Percentiles rank a stretch among this genome's conserved stretches.
Conservation (phyloP, 441 rosid species). For the Flueggea neowawraea region DNA sequence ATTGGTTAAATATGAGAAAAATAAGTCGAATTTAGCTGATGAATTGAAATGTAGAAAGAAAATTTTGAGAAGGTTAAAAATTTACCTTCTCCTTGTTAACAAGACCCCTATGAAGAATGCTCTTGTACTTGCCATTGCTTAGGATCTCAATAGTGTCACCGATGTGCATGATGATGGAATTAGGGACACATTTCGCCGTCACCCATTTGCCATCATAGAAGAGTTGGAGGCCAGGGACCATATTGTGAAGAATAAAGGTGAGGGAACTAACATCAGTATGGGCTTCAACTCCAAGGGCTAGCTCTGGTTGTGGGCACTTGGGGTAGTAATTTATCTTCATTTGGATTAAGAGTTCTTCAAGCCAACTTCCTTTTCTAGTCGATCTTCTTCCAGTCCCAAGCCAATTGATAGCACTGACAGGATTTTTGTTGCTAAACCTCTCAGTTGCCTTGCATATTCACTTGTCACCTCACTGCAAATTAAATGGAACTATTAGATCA, state of each 20-base stretch:
- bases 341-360: conserved; percentile 80
- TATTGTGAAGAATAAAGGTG: conserved; percentile 95
- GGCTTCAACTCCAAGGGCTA: conserved; percentile 93
- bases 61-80: no score
- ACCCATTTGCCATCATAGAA: conserved; percentile 80
- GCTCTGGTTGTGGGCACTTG: conserved; percentile 92
- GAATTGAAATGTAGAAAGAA: no score
- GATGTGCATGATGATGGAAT: conserved; percentile 87
- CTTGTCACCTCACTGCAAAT: conserved; percentile 60
- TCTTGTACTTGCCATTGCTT: conserved; percentile 89
- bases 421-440: conserved; percentile 63
- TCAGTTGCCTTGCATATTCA: conserved; percentile 76
- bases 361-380: conserved; percentile 76
- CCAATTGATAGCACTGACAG: conserved; percentile 59
- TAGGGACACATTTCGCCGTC: conserved; percentile 87
- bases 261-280: conserved; percentile 86
- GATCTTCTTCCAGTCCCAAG: conserved; percentile 74
- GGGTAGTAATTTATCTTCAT: conserved; percentile 97
- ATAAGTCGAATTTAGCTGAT: no score
- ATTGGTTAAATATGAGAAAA: no score
- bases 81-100: conserved; percentile 97
- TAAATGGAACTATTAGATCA: background rate
- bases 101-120: conserved; percentile 85
- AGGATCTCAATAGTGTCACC: conserved; percentile 91
- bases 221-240: conserved; percentile 93